Conservation (phyloP, 345 rosid species). For the Pistacia vera region DNA sequence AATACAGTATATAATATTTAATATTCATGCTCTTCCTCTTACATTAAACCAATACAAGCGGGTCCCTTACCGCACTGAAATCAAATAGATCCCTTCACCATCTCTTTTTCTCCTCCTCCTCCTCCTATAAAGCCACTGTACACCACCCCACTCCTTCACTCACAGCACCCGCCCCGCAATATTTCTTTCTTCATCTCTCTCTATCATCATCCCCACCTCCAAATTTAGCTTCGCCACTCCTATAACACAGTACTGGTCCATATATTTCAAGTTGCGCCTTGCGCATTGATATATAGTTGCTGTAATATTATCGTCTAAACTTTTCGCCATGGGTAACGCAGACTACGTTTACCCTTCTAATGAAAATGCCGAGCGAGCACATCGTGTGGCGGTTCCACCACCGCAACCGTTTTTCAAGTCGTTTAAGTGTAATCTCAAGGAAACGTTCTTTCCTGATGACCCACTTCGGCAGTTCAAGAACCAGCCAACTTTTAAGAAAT, state of each 20-base stretch:
- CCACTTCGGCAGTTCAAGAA: slow-evolving; percentile 81
- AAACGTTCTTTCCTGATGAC: slow-evolving; percentile 90
- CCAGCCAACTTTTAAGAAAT: slow-evolving; percentile 43
- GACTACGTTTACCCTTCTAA: slow-evolving; percentile 31
- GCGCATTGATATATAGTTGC: too few species aligned
- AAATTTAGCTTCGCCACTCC: slow-evolving; percentile 4
- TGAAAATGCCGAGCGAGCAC: slow-evolving; percentile 17
- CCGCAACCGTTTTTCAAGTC: slow-evolving; percentile 73
- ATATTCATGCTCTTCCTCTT: too few species aligned
- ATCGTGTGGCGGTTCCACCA: slow-evolving; percentile 64
- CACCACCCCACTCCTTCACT: background rate
- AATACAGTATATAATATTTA: too few species aligned
- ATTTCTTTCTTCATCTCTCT: slow-evolving; percentile 2
- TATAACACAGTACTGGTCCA: background rate
- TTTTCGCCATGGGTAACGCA: slow-evolving; percentile 34
- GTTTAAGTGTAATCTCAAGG: slow-evolving; percentile 63
- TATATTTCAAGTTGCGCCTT: too few species aligned
- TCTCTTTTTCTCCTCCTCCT: background rate
- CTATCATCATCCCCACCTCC: slow-evolving; percentile 11
- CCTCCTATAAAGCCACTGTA: slow-evolving; percentile 23
- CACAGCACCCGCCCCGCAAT: slow-evolving; percentile 15
- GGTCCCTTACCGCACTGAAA: slow-evolving; percentile 28
- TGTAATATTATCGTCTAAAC: too few species aligned
- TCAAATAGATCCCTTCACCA: background rate
- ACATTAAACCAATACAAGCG: background rate